Evolutionary conservation across 2,329 filamentous ascomycete species (phyloP).

Genomic region (Sporothrix pseudoabietina): DNA sequence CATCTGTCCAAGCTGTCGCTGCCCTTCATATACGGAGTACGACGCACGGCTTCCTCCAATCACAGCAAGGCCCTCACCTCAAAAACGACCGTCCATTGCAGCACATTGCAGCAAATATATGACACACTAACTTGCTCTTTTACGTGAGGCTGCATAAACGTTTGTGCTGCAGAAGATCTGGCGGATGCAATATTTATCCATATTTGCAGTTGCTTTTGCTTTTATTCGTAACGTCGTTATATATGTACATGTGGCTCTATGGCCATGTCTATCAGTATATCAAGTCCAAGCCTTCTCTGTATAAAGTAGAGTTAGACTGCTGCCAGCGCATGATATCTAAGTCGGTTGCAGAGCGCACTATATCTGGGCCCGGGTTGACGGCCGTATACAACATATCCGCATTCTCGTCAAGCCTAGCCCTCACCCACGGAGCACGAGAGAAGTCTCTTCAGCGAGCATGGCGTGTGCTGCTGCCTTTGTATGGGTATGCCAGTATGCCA

Average conservation of each 20-base stretch:
- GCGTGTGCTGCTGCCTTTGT: not conserved
- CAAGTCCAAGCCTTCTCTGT: not conserved
- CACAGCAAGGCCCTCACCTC: not conserved
- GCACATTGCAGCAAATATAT: not conserved
- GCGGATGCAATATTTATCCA: not conserved
- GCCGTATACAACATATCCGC: not conserved
- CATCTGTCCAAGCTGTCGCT: conserved; percentile 14
- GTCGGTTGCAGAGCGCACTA: not conserved
- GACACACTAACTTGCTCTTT: not conserved
- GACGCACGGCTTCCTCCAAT: conserved; percentile 6
- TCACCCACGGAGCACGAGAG: not conserved
- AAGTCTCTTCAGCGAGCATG: not conserved
- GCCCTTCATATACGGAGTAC: not conserved
- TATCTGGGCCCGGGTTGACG: not conserved
- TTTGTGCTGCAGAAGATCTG: not conserved
- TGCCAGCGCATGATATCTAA: not conserved
- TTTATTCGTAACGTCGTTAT: conserved; percentile 3
- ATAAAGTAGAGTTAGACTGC: not conserved
- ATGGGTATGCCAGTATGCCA: not conserved
- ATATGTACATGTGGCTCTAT: not conserved
- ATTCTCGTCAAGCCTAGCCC: not conserved
- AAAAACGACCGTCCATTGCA: not conserved
- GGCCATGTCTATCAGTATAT: not conserved
- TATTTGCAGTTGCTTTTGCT: not conserved
- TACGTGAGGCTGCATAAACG: conserved; percentile 15